Conservation (phyloP, 768 basidiomycete genomes). For the Lyophyllum shimeji region DNA sequence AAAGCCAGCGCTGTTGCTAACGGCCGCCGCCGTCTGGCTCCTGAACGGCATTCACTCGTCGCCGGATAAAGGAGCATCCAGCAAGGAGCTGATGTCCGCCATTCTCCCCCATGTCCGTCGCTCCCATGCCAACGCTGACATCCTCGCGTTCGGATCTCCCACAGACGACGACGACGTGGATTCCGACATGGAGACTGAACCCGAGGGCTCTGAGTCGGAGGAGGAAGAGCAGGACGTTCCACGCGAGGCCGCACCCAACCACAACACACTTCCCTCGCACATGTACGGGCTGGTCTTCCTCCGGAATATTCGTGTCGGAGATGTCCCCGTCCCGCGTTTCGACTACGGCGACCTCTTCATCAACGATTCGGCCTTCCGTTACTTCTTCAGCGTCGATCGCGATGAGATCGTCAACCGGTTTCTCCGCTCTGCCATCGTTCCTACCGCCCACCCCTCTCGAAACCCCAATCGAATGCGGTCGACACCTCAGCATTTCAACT, state of each 20-base stretch:
- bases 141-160: conserved; percentile 14
- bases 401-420: background rate
- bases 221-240: background rate
- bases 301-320: background rate
- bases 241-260: background rate
- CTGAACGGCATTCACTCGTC: conserved; percentile 25
- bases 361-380: background rate
- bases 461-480: background rate
- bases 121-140: conserved; percentile 8
- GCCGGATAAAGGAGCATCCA: conserved; percentile 20
- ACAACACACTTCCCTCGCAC: background rate
- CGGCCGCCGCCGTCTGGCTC: conserved; percentile 21
- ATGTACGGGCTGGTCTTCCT: conserved; percentile 4
- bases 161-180: background rate
- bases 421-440: background rate
- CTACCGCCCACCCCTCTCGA: background rate
- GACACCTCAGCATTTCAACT: background rate
- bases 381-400: background rate
- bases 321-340: conserved; percentile 5
- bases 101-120: conserved; percentile 19
- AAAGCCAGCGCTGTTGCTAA: conserved; percentile 19
- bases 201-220: no score
- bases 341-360: background rate
- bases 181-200: background rate
- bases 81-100: conserved; percentile 18